Evolutionary conservation across 2,329 filamentous ascomycete genomes (phyloP).

Genomic region (Cryoendolithus antarcticus): DNA sequence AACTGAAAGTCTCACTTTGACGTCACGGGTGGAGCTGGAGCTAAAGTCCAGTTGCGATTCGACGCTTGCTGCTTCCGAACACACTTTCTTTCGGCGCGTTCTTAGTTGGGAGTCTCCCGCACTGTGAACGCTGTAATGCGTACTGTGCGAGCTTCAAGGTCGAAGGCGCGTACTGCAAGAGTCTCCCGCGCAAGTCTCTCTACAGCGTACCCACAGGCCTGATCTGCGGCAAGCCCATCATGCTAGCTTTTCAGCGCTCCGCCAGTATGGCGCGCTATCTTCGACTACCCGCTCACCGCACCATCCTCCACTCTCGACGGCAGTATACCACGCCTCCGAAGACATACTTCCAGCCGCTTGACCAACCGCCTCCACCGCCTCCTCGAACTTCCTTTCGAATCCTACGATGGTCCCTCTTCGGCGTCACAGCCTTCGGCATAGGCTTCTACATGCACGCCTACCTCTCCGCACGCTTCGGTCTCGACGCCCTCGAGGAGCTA

Average conservation of each 20-base stretch:
- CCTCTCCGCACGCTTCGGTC: slow-evolving; percentile 6
- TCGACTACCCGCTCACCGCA: slow-evolving; percentile 4
- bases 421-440: slow-evolving; percentile 10
- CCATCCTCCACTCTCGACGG: slow-evolving; percentile 10
- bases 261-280: not conserved
- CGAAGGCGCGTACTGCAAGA: too few relatives aligned
- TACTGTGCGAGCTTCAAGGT: too few relatives aligned
- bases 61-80: too few relatives aligned
- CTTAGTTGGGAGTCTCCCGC: too few relatives aligned
- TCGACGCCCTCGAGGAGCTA: slow-evolving; percentile 5
- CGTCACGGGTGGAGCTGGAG: too few relatives aligned
- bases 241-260: too few relatives aligned
- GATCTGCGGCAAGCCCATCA: not conserved
- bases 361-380: slow-evolving; percentile 11
- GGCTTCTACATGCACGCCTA: slow-evolving; percentile 11
- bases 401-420: slow-evolving; percentile 11
- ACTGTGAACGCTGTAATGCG: too few relatives aligned
- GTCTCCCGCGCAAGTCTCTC: too few relatives aligned
- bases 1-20: too few relatives aligned
- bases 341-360: slow-evolving; percentile 21
- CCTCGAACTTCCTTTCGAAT: slow-evolving; percentile 6
- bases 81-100: too few relatives aligned
- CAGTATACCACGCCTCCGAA: slow-evolving; percentile 15
- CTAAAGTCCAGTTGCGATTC: too few relatives aligned
- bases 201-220: too few relatives aligned